Conservation (phyloP, 192 early-diverging fungal genomes). For the Coemansia sp. region DNA sequence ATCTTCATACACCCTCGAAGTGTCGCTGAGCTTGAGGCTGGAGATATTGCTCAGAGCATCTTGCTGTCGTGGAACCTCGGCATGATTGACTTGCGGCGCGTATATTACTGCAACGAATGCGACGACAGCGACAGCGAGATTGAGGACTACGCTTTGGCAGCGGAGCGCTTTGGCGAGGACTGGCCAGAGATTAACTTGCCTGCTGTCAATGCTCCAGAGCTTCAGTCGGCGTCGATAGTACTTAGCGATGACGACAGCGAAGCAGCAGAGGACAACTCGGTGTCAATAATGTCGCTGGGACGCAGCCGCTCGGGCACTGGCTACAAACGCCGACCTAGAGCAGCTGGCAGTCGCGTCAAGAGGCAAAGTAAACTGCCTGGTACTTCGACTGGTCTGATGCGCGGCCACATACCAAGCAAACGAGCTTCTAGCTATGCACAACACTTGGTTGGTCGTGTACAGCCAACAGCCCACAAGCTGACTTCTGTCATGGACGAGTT, state of each 20-base stretch:
- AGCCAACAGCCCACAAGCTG: constrained; percentile 14
- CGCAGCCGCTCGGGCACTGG: not conserved
- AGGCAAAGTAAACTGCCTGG: not conserved
- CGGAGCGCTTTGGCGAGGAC: not conserved
- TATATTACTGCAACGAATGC: constrained; percentile 35
- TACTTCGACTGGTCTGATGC: not conserved
- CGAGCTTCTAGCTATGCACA: not conserved
- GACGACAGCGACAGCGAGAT: constrained; percentile 18
- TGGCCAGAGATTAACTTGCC: not conserved
- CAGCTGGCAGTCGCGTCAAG: not conserved
- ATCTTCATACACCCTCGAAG: constrained; percentile 29
- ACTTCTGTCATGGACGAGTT: constrained; percentile 45
- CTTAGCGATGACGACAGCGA: constrained; percentile 42
- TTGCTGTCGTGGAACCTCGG: constrained; percentile 40
- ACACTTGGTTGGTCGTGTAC: not conserved
- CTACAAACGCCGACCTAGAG: not conserved
- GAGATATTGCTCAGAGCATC: constrained; percentile 33
- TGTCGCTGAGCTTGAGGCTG: constrained; percentile 10
- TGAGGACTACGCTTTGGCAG: not conserved
- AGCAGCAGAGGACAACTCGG: constrained; percentile 42
- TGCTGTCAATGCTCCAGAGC: not conserved
- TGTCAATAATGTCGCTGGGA: not conserved
- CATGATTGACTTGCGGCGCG: constrained; percentile 44
- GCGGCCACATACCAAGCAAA: not conserved
- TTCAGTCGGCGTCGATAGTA: constrained; percentile 18